Percentiles rank a stretch among this genome's conserved stretches.
Evolutionary conservation across 257 asterid genomes (phyloP).

Genomic region (Gentiana dahurica): DNA sequence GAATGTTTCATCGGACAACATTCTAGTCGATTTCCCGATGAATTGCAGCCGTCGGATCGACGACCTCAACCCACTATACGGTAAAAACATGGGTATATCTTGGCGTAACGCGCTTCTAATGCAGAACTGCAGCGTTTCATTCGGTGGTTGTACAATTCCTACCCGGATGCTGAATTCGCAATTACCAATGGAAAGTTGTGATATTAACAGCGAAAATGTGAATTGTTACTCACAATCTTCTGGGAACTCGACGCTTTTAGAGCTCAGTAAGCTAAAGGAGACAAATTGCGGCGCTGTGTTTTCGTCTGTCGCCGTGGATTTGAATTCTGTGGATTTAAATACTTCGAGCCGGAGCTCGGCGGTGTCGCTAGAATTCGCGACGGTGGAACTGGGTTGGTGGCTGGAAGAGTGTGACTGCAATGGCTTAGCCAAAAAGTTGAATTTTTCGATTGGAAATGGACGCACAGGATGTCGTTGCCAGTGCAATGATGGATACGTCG

Average conservation of each 20-base stretch:
- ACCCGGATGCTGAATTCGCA: constrained; percentile 12
- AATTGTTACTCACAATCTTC: too few relatives aligned
- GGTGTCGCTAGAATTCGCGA: constrained; percentile 39
- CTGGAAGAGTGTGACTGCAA: constrained; percentile 49
- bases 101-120: constrained; percentile 53
- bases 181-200: too few relatives aligned
- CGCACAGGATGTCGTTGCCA: constrained; percentile 41
- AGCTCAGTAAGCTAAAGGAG: too few relatives aligned
- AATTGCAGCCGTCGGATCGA: constrained; percentile 47
- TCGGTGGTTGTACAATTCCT: constrained; percentile 37
- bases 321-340: neutral
- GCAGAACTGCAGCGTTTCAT: constrained; percentile 27
- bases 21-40: constrained; percentile 32
- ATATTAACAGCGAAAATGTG: neutral
- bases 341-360: neutral
- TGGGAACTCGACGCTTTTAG: too few relatives aligned
- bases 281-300: too few relatives aligned
- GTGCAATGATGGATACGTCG: constrained; percentile 54
- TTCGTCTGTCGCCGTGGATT: neutral
- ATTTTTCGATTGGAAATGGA: constrained; percentile 4
- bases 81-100: constrained; percentile 35
- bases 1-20: constrained; percentile 40
- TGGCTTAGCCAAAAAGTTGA: constrained; percentile 27
- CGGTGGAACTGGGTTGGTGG: constrained; percentile 85
- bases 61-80: constrained; percentile 20